These are phyloP conservation scores for Fusarium ramigenum DNA, from an alignment of 2,329 filamentous ascomycete species.

Conservation along the genomic window DNA sequence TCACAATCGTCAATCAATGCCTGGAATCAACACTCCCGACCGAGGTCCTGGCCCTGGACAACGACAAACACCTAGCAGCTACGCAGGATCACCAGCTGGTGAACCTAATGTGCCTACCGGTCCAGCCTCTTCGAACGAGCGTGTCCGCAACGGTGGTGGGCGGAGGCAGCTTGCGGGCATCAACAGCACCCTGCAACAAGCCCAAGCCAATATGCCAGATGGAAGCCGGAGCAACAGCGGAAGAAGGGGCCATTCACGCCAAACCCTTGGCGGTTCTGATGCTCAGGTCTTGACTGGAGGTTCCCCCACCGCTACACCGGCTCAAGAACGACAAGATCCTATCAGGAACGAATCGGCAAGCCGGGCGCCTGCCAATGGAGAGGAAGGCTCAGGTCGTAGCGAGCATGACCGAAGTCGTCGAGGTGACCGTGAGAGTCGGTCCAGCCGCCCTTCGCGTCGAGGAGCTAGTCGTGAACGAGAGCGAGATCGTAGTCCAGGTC, in stretches of 20 bases:
- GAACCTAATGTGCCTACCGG: constrained; percentile 49
- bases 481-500: constrained; percentile 58
- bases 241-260: constrained; percentile 50
- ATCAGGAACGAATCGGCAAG: constrained; percentile 51
- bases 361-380: constrained; percentile 47
- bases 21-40: constrained; percentile 46
- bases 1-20: constrained; percentile 46
- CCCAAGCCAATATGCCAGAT: constrained; percentile 55
- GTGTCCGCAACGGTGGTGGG: constrained; percentile 51
- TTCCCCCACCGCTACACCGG: constrained; percentile 59
- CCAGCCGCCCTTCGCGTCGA: constrained; percentile 55
- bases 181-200: constrained; percentile 65
- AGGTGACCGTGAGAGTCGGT: constrained; percentile 54
- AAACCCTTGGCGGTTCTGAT: constrained; percentile 62
- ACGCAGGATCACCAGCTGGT: constrained; percentile 35
- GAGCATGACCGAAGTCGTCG: constrained; percentile 56
- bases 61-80: constrained; percentile 38
- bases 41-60: constrained; percentile 38
- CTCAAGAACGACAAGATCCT: constrained; percentile 59
- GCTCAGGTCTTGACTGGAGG: constrained; percentile 65
- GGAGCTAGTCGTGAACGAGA: constrained; percentile 59
- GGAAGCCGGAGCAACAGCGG: constrained; percentile 48
- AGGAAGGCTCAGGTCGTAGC: constrained; percentile 43
- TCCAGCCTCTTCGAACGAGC: constrained; percentile 50
- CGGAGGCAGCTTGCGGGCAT: constrained; percentile 67